Percentiles rank a stretch among this genome's conserved stretches.
Evolutionary conservation across 345 rosid species (phyloP).

Genomic region (Citrus cavaleriei): DNA sequence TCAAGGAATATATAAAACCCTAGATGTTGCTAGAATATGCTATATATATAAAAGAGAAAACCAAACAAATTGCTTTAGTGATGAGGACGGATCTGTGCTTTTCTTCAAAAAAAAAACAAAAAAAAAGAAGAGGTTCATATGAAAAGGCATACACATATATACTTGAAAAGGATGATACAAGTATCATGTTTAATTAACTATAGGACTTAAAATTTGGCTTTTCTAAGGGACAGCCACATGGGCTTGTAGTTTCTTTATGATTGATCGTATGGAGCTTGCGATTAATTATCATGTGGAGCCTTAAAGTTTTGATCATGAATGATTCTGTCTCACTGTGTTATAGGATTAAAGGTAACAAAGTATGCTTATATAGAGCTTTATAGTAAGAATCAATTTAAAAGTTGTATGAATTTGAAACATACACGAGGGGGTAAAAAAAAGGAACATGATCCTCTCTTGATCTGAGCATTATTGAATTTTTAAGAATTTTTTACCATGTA

Average conservation of each 20-base stretch:
- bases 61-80: slow-evolving; percentile 17
- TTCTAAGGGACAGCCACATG: slow-evolving; percentile 27
- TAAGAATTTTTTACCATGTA: too few relatives aligned
- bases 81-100: slow-evolving; percentile 20
- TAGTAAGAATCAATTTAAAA: not conserved
- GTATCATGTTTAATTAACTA: not conserved
- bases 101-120: not conserved
- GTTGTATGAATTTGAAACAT: not conserved
- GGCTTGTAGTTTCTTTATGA: slow-evolving; percentile 18
- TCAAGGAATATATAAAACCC: not conserved
- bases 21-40: slow-evolving; percentile 3
- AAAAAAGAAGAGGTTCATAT: slow-evolving; percentile 32
- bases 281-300: slow-evolving; percentile 4
- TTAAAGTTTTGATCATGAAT: not conserved
- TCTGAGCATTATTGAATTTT: too few relatives aligned
- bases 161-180: slow-evolving; percentile 13
- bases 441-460: too few relatives aligned
- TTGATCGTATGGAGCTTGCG: slow-evolving; percentile 5
- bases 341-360: slow-evolving; percentile 9
- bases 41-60: not conserved
- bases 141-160: slow-evolving; percentile 4
- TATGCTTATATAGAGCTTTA: not conserved
- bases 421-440: not conserved
- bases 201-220: slow-evolving; percentile 11
- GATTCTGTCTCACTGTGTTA: slow-evolving; percentile 9